Evolutionary conservation across 1,284 basidiomycete species (phyloP).

Genomic region (Ganoderma leucocontextum): DNA sequence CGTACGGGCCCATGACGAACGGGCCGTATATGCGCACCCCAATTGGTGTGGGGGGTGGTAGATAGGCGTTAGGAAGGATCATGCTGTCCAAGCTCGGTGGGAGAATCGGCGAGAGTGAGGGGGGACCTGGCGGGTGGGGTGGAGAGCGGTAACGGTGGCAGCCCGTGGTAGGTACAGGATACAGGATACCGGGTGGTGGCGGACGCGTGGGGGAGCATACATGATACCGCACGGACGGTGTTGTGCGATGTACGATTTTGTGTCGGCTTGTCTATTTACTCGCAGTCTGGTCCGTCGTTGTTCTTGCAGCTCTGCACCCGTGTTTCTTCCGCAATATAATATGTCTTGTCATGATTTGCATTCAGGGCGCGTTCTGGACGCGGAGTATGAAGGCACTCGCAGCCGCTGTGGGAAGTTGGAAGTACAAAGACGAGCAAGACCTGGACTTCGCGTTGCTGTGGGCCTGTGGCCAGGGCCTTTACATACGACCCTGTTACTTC

Average conservation of each 20-base stretch:
- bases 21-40: slow-evolving; percentile 70
- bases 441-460: background rate
- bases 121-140: background rate
- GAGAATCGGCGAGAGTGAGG: slow-evolving; percentile 5
- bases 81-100: background rate
- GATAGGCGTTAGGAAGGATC: slow-evolving; percentile 46
- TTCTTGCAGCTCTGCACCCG: slow-evolving; percentile 24
- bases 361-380: slow-evolving; percentile 1
- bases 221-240: slow-evolving; percentile 28
- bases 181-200: background rate
- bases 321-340: slow-evolving; percentile 14
- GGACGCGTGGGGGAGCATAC: slow-evolving; percentile 13
- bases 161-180: background rate
- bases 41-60: slow-evolving; percentile 66
- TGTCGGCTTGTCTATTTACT: slow-evolving; percentile 21
- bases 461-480: slow-evolving; percentile 10
- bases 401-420: slow-evolving; percentile 7
- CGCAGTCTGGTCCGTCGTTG: slow-evolving; percentile 25
- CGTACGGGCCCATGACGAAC: slow-evolving; percentile 68
- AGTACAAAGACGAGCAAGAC: background rate
- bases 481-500: background rate
- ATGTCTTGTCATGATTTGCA: slow-evolving; percentile 10
- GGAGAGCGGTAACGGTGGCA: slow-evolving; percentile 5
- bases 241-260: slow-evolving; percentile 28
- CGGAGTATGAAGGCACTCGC: slow-evolving; percentile 11